Evolutionary conservation across 1,284 basidiomycete genomes (phyloP).

Genomic region (Sphaerobolus stellatus): DNA sequence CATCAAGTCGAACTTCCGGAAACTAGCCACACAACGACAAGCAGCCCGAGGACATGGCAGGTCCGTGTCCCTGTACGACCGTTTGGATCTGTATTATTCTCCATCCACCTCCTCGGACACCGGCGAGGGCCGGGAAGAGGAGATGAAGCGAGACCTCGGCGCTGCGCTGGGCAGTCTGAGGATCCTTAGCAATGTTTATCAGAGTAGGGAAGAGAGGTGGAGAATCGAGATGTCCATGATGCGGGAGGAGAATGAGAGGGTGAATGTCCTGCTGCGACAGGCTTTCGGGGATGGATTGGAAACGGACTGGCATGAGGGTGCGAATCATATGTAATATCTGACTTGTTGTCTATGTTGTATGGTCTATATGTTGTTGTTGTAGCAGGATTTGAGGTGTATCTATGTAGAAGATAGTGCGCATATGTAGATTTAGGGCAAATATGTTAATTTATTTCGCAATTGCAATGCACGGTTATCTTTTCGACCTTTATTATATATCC

Average conservation of each 20-base stretch:
- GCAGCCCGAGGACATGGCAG: conserved; percentile 42
- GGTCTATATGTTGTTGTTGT: neutral
- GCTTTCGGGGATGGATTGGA: conserved; percentile 46
- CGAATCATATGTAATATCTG: neutral
- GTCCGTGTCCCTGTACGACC: conserved; percentile 54
- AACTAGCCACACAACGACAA: conserved; percentile 57
- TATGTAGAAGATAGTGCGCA: neutral
- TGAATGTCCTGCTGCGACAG: conserved; percentile 62
- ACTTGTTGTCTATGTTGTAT: neutral
- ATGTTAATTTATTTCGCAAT: neutral
- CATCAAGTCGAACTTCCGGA: conserved; percentile 56
- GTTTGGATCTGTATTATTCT: conserved; percentile 45
- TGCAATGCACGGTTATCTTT: neutral
- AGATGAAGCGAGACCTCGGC: conserved; percentile 62
- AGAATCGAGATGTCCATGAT: conserved; percentile 65
- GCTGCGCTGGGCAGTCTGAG: conserved; percentile 64
- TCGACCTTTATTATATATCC: neutral
- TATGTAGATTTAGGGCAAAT: neutral
- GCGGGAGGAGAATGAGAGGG: conserved; percentile 62
- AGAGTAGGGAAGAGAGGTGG: conserved; percentile 65
- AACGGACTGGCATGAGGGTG: neutral
- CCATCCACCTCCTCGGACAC: conserved; percentile 36
- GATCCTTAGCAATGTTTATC: conserved; percentile 60
- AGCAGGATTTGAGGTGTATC: neutral
- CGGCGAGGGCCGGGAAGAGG: conserved; percentile 53